Evolutionary conservation across 768 basidiomycete species (phyloP), one percentile per base, ranked within the genome.

Genomic region (Pleurotus eryngii): DNA sequence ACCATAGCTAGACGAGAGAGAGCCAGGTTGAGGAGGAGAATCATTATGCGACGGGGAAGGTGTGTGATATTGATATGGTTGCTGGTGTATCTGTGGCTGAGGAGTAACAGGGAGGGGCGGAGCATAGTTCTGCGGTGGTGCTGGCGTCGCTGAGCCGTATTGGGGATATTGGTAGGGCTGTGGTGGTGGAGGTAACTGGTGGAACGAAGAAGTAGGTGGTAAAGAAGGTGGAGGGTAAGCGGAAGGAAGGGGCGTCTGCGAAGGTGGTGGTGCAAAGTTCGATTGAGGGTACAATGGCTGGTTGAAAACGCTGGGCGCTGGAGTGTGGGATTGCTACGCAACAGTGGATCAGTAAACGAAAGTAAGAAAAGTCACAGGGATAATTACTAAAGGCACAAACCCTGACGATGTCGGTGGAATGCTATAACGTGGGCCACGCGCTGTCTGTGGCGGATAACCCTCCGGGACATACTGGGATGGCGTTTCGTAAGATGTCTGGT

Each of bases 371-470:
- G 30, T 35, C 30, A 11, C 11, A 11, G 14, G 39, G 35, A 40
- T 12, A 11, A 14, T 54, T 24, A 77, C 66, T 46, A 87, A 65
- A 39, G 88, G 84, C 54, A 82, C 72, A 63, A 90, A 92, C 11
- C 89, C 88, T 9, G 89, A 87, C 0, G 88, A 84, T 5, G 83
- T 71, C 0, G 81, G 64, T 17, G 88, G 87, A 58, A 89, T 72
- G 62, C 85, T 90, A 61, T 87, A 84, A 53, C 89, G 77, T 11
- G 87, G 82, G 35, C 81, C 82, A 61, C 78, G 77, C 47, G 76
- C 68, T 4, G 72, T 75, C 55, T 74, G 70, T 43, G 64, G 67
- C 18, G 71, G 55, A 49, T 46, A 61, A 24, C 74, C 47, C 3
- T 72, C 64, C 39, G 65, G 63, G 55, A 78, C 76, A 51, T 72